Evolutionary conservation across 2,329 filamentous ascomycete genomes (phyloP).

Genomic region (Pseudogymnoascus sp.): DNA sequence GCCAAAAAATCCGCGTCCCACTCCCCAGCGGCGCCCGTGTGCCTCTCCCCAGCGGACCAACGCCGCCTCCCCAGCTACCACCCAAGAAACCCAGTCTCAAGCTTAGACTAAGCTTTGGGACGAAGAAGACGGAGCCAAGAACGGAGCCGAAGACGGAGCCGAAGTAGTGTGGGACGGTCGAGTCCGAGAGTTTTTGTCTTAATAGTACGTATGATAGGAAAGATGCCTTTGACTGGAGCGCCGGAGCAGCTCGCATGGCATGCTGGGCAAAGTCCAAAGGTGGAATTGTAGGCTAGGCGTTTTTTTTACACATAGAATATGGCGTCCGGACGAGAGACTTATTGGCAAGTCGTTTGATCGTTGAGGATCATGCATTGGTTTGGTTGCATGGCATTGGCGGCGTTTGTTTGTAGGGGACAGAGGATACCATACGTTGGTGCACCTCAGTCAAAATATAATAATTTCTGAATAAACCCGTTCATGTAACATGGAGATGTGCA

Average conservation of each 20-base stretch:
- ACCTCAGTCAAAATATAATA: neutral
- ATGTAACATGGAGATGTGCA: conserved; percentile 34
- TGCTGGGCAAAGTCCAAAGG: neutral
- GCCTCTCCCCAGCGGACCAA: conserved; percentile 8
- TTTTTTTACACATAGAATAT: conserved; percentile 6
- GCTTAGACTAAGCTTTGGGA: neutral
- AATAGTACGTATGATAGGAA: neutral
- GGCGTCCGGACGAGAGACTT: neutral
- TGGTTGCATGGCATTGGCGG: conserved; percentile 5
- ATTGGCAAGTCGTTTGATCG: neutral
- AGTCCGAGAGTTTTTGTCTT: conserved; percentile 1
- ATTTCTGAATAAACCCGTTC: conserved; percentile 37
- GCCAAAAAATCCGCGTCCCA: neutral
- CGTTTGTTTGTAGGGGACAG: neutral
- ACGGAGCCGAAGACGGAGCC: neutral
- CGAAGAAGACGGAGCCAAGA: conserved; percentile 1
- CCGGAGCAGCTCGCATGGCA: neutral
- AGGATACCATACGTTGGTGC: neutral
- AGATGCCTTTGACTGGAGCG: neutral
- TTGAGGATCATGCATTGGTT: neutral
- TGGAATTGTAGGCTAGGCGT: conserved; percentile 6
- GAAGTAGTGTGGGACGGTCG: neutral
- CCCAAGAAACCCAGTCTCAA: conserved; percentile 9
- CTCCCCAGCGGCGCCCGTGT: neutral
- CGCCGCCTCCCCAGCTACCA: neutral